Evolutionary conservation across 257 asterid species (phyloP).

Genomic region (Solanum habrochaites): DNA sequence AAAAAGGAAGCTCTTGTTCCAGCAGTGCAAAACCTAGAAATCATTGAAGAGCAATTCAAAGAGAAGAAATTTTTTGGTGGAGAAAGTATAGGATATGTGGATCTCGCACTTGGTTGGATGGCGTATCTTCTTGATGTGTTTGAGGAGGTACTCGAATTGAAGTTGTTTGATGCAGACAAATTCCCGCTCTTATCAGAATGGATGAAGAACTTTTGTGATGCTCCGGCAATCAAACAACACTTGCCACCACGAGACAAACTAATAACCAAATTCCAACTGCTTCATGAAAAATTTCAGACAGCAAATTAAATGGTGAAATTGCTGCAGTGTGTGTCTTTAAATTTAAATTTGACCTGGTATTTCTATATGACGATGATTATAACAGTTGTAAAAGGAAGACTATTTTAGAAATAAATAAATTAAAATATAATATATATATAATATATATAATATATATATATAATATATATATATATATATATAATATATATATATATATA

Average conservation of each 20-base stretch:
- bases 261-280: conserved; percentile 31
- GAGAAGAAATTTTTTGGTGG: conserved; percentile 56
- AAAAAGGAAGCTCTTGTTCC: conserved; percentile 28
- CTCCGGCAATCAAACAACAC: conserved; percentile 35
- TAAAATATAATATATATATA: too few species aligned
- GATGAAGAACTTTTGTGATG: conserved; percentile 32
- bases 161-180: conserved; percentile 25
- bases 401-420: too few species aligned
- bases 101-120: conserved; percentile 45
- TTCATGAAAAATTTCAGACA: conserved; percentile 19
- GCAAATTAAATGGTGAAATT: background rate
- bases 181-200: conserved; percentile 41
- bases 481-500: too few species aligned
- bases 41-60: conserved; percentile 35
- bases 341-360: too few species aligned
- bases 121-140: conserved; percentile 27
- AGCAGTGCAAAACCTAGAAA: conserved; percentile 26
- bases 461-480: too few species aligned
- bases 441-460: too few species aligned
- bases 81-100: conserved; percentile 49
- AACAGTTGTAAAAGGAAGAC: too few species aligned
- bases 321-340: background rate
- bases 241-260: conserved; percentile 58
- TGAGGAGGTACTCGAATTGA: conserved; percentile 30
- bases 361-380: too few species aligned